Evolutionary conservation across 768 basidiomycete genomes (phyloP), one percentile per base, ranked within the genome.

Genomic region (Suillus subalutaceus): DNA sequence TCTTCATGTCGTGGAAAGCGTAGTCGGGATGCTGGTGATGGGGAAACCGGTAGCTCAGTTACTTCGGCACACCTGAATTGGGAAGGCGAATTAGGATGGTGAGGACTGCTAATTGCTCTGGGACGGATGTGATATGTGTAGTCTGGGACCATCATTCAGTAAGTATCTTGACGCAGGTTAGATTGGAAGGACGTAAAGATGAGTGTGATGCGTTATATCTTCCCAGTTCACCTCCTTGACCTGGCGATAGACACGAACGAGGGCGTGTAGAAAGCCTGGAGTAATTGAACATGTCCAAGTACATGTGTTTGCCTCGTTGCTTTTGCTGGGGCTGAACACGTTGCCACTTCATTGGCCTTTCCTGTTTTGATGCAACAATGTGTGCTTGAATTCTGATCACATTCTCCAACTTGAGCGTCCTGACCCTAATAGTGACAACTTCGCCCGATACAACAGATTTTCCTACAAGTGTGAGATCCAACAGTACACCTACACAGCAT

Each of bases 191-290:
- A 64, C 66, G 64, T 67, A 62, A 65, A 53, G 26, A 65, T 71
- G 70, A 40, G 46, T 53, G 66, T 63, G 67, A 63, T 66, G 44
- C 16, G 56, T 77, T 77, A 70, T 77, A 78, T 78, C 77, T 78
- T 64, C 69, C 66, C 68, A 63, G 70, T 69, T 55, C 50, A 66
- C 66, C 73, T 67, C 74, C 77, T 50, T 71, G 75, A 50, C 67
- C 70, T 73, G 73, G 74, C 73, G 76, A 76, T 65, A 41, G 72
- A 77, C 74, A 74, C 66, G 75, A 75, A 35, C 13, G 64, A 65
- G 30, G 46, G 61, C 62, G 37, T 61, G 58, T 70, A 23, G 68
- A 66, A 50, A 43, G 61, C 64, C 67, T 68, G 71, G 72, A 68
- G 65, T 63, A 70, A 44, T 65, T 43, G 63, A 63, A 66, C 38